Base-by-base conservation (phyloP, 148 eudicot species). In the Cornus kousa region DNA sequence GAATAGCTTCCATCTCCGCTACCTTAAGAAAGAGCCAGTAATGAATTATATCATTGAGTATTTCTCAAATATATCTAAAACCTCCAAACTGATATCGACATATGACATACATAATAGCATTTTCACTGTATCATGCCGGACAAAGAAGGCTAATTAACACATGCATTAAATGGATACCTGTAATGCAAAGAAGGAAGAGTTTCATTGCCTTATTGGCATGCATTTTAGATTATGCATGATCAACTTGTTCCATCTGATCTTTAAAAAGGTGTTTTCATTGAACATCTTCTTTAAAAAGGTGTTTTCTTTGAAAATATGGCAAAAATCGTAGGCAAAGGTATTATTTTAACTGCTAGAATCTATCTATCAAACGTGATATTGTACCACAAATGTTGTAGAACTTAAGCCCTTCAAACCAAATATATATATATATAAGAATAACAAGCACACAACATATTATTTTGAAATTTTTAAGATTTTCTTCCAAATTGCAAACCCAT, bases 1-100 rank as follows among this genome's bases (percentile, higher is more conserved):
- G 67, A 33, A 96, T 88, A 66, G 87, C 78, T 79, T 96, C 98
- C 98, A 96, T 94, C 85, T 96, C 97, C 3, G 91, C 89, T 75
- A 96, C 95, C 99, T 96, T 67, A 9, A 60, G 2, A 64, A 37
- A 62, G 33, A 81, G 55, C 31, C 6, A 76, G 68, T 31, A 5
- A 55, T 17, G 13, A 53, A 5, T 77, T 53, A 77, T 24, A 69
- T 33, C 50, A 7, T 48, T 67, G 65, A 50, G 48, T 9, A 43
- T 43, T 24, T 9, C 46, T 76, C 78, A 66, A 67, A 28, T 17
- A 22, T 20, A 11, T 68, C 67, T 32, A 23, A 32, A 68, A 46
- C 66, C 64, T 28, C 31, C 7, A 65, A 31, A 67, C 64, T 19
- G 22, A 75, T 75, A 53, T 1, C 37, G n/a, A 22, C 46, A 55